Percentiles rank a stretch among this genome's conserved stretches.
Conservation (phyloP, 148 eudicot species). For the Nepenthes gracilis region DNA sequence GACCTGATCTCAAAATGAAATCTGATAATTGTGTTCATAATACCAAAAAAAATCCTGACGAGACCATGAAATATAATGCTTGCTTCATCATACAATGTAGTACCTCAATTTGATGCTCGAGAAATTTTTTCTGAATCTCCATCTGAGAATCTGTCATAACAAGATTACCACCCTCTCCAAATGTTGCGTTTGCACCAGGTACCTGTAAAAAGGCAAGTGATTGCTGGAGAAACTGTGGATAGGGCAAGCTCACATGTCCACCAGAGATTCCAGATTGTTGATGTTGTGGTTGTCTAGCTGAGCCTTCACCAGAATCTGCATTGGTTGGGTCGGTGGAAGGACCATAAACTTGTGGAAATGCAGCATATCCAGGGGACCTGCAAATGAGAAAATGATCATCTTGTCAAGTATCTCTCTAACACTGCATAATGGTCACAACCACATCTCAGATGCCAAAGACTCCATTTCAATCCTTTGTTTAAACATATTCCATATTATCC, state of each 20-base stretch:
- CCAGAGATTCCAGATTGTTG: slow-evolving; percentile 21
- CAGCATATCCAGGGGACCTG: slow-evolving; percentile 78
- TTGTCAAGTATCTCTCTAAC: not conserved
- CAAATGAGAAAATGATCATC: slow-evolving; percentile 2
- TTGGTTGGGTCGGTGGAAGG: slow-evolving; percentile 13
- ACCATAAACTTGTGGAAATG: slow-evolving; percentile 32
- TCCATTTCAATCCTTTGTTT: too few relatives aligned
- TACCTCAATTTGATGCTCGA: slow-evolving; percentile 82
- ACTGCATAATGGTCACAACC: not conserved
- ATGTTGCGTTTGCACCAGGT: slow-evolving; percentile 23
- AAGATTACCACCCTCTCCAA: slow-evolving; percentile 18
- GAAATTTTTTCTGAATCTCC: slow-evolving; percentile 32
- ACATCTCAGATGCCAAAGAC: not conserved
- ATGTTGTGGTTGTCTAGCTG: slow-evolving; percentile 25
- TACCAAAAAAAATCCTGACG: too few relatives aligned
- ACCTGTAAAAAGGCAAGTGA: slow-evolving; percentile 22
- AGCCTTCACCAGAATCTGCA: slow-evolving; percentile 18
- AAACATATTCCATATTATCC: too few relatives aligned
- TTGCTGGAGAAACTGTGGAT: slow-evolving; percentile 27
- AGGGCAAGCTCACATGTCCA: slow-evolving; percentile 24
- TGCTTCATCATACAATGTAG: not conserved
- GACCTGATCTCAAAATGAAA: too few relatives aligned
- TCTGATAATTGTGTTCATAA: too few relatives aligned
- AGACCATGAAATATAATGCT: not conserved
- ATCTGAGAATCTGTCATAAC: slow-evolving; percentile 26